Percentiles rank a stretch among this genome's conserved stretches.
These are phyloP conservation scores for Fusarium sp. DNA, from an alignment of 2,329 filamentous ascomycete genomes.

Conservation along the genomic window DNA sequence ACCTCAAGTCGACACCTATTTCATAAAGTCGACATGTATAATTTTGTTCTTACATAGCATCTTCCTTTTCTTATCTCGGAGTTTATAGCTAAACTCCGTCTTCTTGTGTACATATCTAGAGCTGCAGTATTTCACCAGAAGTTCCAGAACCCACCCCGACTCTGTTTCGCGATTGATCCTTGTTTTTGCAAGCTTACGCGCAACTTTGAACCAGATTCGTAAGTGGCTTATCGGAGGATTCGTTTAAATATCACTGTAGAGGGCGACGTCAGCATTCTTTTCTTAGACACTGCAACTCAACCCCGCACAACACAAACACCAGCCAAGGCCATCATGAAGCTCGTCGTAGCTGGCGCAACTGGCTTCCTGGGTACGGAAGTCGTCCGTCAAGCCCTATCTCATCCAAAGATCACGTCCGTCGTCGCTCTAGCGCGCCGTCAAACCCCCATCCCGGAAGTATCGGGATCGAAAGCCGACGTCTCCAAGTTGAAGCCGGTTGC, in stretches of 20 bases:
- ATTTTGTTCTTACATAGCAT: neutral
- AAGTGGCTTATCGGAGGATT: neutral
- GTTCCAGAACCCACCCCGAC: too few species aligned
- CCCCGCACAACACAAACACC: neutral
- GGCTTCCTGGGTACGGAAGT: constrained; percentile 58
- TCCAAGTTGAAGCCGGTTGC: constrained; percentile 55
- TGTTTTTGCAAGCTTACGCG: neutral
- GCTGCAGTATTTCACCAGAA: too few species aligned
- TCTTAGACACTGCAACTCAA: neutral
- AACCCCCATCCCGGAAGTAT: constrained; percentile 42
- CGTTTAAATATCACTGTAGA: neutral
- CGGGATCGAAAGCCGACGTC: constrained; percentile 36
- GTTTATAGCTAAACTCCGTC: neutral
- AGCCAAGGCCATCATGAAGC: constrained; percentile 50
- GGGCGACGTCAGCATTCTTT: neutral
- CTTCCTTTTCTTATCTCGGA: neutral
- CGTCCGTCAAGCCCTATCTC: constrained; percentile 55
- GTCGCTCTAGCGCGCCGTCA: constrained; percentile 56
- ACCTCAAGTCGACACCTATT: constrained; percentile 12
- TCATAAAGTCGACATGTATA: neutral
- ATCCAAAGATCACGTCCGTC: constrained; percentile 52
- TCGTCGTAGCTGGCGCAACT: constrained; percentile 56
- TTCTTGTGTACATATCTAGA: neutral
- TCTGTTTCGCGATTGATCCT: too few species aligned
- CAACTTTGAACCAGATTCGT: neutral